Evolutionary conservation across 2,329 filamentous ascomycete species (phyloP).

Genomic region (Cladosporium cucumerinum): DNA sequence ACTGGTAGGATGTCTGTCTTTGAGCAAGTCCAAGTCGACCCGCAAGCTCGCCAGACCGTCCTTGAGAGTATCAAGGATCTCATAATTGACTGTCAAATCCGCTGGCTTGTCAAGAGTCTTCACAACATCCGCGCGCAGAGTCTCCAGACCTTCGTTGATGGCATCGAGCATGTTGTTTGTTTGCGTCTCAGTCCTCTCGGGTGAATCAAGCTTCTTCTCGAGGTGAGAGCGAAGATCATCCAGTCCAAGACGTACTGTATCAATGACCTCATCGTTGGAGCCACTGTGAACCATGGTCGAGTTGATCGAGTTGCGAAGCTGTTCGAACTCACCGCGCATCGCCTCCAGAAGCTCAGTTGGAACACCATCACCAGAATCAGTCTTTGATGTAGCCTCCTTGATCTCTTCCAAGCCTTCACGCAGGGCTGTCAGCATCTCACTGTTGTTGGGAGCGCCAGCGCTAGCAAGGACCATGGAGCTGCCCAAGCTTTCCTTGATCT

Average conservation of each 20-base stretch:
- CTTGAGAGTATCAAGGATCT: constrained; percentile 84
- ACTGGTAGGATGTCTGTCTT: constrained; percentile 51
- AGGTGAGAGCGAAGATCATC: constrained; percentile 49
- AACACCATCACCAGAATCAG: constrained; percentile 30
- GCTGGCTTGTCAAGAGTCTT: constrained; percentile 73
- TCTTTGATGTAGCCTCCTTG: constrained; percentile 32
- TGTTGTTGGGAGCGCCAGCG: constrained; percentile 17
- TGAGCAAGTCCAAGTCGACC: constrained; percentile 73
- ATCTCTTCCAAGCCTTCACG: constrained; percentile 38
- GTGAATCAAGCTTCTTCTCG: constrained; percentile 52
- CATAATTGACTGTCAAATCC: constrained; percentile 80
- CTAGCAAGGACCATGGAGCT: constrained; percentile 39
- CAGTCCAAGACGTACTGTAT: constrained; percentile 48
- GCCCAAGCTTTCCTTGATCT: constrained; percentile 43
- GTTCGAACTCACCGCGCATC: constrained; percentile 50
- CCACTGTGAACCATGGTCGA: constrained; percentile 40
- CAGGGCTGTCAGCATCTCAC: constrained; percentile 28
- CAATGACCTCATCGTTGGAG: constrained; percentile 48
- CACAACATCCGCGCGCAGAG: constrained; percentile 69
- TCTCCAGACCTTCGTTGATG: constrained; percentile 68
- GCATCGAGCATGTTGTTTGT: constrained; percentile 60
- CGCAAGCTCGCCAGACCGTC: constrained; percentile 73
- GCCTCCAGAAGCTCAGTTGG: constrained; percentile 52
- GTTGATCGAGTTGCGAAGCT: constrained; percentile 42
- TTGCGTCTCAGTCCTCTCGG: constrained; percentile 49